Conservation (phyloP, 345 rosid species). For the Citrus australasica region DNA sequence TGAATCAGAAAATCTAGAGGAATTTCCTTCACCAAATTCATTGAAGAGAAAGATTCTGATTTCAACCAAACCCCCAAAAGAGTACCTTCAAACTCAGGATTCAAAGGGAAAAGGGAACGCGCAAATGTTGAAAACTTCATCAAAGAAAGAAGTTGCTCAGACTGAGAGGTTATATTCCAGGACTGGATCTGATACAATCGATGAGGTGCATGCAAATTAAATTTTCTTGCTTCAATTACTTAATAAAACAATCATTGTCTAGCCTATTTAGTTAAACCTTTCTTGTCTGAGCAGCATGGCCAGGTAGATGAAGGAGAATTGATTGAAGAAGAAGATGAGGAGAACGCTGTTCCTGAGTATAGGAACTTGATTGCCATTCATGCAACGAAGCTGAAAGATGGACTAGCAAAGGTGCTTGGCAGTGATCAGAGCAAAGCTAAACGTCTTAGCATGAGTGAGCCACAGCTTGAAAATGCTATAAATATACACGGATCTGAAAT, state of each 20-base stretch:
- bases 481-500: conserved; percentile 40
- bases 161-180: conserved; percentile 16
- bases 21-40: conserved; percentile 70
- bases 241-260: not conserved
- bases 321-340: conserved; percentile 38
- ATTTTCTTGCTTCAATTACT: not conserved
- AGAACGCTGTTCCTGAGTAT: conserved; percentile 37
- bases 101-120: conserved; percentile 6
- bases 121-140: conserved; percentile 3
- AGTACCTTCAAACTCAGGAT: conserved; percentile 42
- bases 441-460: conserved; percentile 73
- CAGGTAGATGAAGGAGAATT: conserved; percentile 17
- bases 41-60: conserved; percentile 60
- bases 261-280: not conserved
- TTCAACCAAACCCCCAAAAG: conserved; percentile 87
- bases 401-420: conserved; percentile 33
- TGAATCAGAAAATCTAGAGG: conserved; percentile 21
- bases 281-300: conserved; percentile 26
- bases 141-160: conserved; percentile 10
- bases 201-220: conserved; percentile 10
- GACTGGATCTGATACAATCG: not conserved
- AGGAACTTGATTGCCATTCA: conserved; percentile 66
- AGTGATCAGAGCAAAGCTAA: conserved; percentile 44
- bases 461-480: conserved; percentile 52
- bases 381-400: conserved; percentile 68